phyloP scores from a whole-genome alignment of 2,329 filamentous ascomycete species.

The Fusarium sp. region DNA sequence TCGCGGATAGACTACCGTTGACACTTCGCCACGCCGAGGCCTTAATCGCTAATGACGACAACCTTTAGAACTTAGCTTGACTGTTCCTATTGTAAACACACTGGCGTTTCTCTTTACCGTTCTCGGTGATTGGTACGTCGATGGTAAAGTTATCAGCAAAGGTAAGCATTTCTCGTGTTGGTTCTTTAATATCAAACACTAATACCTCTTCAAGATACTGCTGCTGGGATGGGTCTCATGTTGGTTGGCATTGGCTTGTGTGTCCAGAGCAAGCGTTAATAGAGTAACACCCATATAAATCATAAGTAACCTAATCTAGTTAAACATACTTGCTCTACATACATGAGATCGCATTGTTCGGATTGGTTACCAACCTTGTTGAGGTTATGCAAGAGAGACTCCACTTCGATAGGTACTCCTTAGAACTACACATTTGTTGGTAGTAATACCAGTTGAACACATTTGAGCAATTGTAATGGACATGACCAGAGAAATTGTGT shows the following conservation, averaged over 20 bases:
- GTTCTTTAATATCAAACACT: neutral
- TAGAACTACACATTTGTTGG: neutral
- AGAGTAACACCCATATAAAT: constrained; percentile 9
- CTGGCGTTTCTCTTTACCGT: constrained; percentile 97
- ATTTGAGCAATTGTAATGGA: neutral
- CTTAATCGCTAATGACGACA: constrained; percentile 29
- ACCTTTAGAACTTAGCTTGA: constrained; percentile 82
- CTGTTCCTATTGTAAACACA: constrained; percentile 94
- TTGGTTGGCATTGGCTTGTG: constrained; percentile 84
- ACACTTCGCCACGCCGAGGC: constrained; percentile 19
- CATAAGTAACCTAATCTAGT: constrained; percentile 6
- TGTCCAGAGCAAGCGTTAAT: constrained; percentile 72
- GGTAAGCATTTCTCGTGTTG: constrained; percentile 60
- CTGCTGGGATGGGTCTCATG: constrained; percentile 83
- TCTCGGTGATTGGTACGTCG: constrained; percentile 93
- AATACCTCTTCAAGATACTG: constrained; percentile 70
- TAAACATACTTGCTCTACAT: constrained; percentile 9
- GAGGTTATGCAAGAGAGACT: constrained; percentile 30
- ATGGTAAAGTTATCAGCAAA: constrained; percentile 87
- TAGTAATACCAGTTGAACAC: no score
- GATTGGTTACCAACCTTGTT: constrained; percentile 39
- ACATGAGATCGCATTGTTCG: constrained; percentile 11
- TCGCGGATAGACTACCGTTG: constrained; percentile 25
- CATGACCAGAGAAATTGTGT: neutral
- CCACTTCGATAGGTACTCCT: constrained; percentile 27